Evolutionary conservation across 306 rosid genomes (phyloP), one percentile per base, ranked within the genome.

Genomic region (Geum urbanum): DNA sequence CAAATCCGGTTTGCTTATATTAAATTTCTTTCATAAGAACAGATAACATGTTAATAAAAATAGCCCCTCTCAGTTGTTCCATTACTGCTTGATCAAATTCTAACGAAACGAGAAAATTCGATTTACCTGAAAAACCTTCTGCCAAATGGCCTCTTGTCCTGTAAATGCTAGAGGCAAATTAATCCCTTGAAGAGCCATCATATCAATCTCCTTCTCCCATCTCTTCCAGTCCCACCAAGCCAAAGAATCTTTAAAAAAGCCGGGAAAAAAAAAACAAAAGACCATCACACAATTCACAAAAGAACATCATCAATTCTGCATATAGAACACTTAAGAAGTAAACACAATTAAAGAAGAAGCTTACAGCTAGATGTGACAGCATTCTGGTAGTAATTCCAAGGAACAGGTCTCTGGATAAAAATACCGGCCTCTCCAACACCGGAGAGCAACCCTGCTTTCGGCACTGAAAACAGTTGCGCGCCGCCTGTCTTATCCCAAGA

Each of bases 211-310:
- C 81, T 81, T 87, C 67, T 89, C 95, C 97, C 97, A 89, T 83
- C 97, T 85, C 67, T 81, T 56, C 97, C 97, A 92, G 82, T 86
- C 96, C 96, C 96, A 92, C 95, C 96, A 92, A 70, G 96, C 90
- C 63, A 86, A 83, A 66, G 96, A 77, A 83, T 92, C 97, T 92
- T 77, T 76, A 77, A 27, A 27, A 27, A 27, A 2, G 2, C 32
- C n/a, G n/a, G n/a, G 35, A 16, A 75, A 73, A 51, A 71, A 35
- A 59, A 73, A 65, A 80, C 44, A 52, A 80, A 79, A 73, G 9
- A 44, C 12, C 27, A 77, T 66, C 49, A 1, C 14, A 39, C 72
- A 67, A 64, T 59, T 67, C 46, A 53, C 6, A 18, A 74, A 53
- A 60, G 24, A 6, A 15, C 35, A 78, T n/a, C 19, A 47, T 49